Conservation (phyloP, 2,329 filamentous ascomycete genomes). For the Hypoxylon sp. region DNA sequence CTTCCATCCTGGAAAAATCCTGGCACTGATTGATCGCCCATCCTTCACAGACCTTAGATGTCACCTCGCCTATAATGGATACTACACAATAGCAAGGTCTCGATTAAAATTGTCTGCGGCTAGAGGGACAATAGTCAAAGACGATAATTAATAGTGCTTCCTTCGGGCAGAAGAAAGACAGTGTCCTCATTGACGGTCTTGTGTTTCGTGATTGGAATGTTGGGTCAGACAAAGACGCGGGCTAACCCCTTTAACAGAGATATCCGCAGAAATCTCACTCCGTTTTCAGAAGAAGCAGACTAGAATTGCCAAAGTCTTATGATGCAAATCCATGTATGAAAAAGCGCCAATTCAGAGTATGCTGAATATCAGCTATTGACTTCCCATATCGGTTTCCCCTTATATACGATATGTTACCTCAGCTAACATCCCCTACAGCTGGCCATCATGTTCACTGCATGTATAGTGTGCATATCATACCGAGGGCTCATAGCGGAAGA, state of each 20-base stretch:
- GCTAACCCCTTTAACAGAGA: background rate
- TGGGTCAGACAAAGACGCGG: conserved; percentile 19
- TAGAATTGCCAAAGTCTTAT: background rate
- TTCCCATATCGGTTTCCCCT: background rate
- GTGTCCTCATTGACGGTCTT: conserved; percentile 2
- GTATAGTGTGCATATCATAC: background rate
- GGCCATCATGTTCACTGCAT: background rate
- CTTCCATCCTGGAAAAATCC: background rate
- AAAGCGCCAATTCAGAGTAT: background rate
- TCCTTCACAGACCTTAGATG: background rate
- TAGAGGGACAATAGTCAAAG: background rate
- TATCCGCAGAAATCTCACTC: background rate
- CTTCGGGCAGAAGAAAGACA: background rate
- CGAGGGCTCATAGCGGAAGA: background rate
- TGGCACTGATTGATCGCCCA: background rate
- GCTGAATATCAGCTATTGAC: background rate
- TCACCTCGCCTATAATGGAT: background rate
- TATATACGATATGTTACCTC: background rate
- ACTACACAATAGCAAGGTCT: background rate
- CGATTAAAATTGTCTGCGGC: background rate
- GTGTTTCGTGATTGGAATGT: conserved; percentile 12
- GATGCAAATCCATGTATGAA: background rate
- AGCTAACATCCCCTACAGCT: background rate
- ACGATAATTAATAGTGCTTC: background rate
- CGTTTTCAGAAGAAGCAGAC: conserved; percentile 26